Evolutionary conservation across 495 filamentous ascomycete species (phyloP), one percentile per base, ranked within the genome.

Genomic region (Hypoxylon trugodes): DNA sequence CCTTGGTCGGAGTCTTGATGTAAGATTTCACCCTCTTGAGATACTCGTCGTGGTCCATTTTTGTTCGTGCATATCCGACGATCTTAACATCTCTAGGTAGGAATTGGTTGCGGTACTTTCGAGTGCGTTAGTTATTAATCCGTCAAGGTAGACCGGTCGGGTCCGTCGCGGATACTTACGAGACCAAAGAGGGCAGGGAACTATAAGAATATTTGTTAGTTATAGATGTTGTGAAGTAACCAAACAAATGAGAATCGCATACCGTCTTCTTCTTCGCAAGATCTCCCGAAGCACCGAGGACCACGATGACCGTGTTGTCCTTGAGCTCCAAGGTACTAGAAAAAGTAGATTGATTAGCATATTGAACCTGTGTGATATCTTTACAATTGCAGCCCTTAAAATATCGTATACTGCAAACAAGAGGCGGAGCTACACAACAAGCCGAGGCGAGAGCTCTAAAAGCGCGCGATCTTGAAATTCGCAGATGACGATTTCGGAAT

Each of bases 261-360:
- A 96, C 93, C 15, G 95, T 98, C 86, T 98, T 98, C 88, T 98
- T 98, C 84, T 98, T 98, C 25, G 96, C 95, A 38, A 99, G 83
- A 83, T 99, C 95, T 53, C 95, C 95, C 13, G 96, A 98, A 51
- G 95, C 95, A 70, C 95, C 95, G 59, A 99, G 88, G 69, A 99
- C 95, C 61, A 99, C 87, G 76, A 99, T 96, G 73, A 95, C 84
- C 61, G 96, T 99, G 84, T 98, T 94, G 72, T 98, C 91, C 83
- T 96, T 99, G 65, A 99, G 89, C 86, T 98, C 95, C 69, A 96
- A 82, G 45, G 71, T 54, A 59, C 79, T 82, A 53, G 19, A 46
- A 46, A 12, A 30, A 18, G 18, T 6, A 25, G 10, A 18, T 56
- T 45, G 13, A 30, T 71, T 51, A 69, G 65, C 42, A 25, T 22